Percentiles rank a stretch among this genome's conserved stretches.
phyloP scores from a whole-genome alignment of 2,329 filamentous ascomycete species.

The Apiospora pterosperma region DNA sequence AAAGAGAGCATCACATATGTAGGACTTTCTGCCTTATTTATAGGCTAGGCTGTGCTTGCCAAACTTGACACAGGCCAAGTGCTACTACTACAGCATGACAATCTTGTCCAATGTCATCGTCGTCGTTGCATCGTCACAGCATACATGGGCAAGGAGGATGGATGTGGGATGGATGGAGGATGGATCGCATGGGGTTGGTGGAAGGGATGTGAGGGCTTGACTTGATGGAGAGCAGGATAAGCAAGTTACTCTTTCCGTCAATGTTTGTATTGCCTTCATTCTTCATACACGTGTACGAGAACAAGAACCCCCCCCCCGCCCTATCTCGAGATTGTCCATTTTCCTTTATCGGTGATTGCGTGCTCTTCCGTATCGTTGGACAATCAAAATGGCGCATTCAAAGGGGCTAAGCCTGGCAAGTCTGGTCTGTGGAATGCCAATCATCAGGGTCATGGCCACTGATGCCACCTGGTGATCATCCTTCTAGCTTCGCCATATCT shows the following conservation, averaged over 20 bases:
- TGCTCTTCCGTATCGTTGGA: background rate
- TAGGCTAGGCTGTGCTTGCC: background rate
- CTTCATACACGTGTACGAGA: background rate
- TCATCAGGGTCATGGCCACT: background rate
- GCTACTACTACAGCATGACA: background rate
- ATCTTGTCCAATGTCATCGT: background rate
- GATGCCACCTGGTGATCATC: background rate
- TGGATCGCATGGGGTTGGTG: background rate
- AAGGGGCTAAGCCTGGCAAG: background rate
- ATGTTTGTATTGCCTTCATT: background rate
- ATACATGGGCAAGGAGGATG: background rate
- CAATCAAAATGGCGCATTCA: background rate
- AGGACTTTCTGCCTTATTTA: background rate
- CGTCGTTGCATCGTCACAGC: background rate
- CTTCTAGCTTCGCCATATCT: background rate
- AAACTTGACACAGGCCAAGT: background rate
- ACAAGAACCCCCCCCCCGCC: background rate
- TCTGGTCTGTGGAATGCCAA: background rate
- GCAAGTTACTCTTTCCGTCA: background rate
- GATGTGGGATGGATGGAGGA: too few species aligned
- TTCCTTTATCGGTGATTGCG: background rate
- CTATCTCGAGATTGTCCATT: background rate
- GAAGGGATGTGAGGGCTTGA: background rate
- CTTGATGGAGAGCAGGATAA: background rate
- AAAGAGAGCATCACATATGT: background rate